Evolutionary conservation across 176 grass and related monocot species (phyloP), one percentile per base, ranked within the genome.

Genomic region (Bolboschoenus planiculmis): DNA sequence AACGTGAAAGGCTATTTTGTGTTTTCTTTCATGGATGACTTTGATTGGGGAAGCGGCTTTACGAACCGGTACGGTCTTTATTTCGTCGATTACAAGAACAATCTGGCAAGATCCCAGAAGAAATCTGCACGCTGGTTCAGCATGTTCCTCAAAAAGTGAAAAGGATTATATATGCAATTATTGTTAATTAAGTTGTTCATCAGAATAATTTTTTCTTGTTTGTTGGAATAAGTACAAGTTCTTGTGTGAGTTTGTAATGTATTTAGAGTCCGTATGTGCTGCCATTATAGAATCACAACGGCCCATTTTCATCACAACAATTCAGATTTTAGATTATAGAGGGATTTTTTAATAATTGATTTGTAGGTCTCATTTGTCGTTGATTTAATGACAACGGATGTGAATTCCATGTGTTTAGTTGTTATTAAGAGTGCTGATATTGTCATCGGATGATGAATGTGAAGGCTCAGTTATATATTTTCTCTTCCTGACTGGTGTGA

Each of bases 11-110:
- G 88, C 0, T 91, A 93, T 70, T 97, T 90, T 68, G 56, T 70
- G 3, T 96, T 90, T 90, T 87, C 84, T 0, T 88, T 97, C 36
- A 88, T 93, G 81, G 93, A 97, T 83, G 75, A 85, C 85, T 97
- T 92, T 78, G 90, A 97, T 83, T 97, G 90, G 88, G 81, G 37
- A 0, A 86, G 86, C 5, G 93, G 93, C 0, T 97, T 78, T 77
- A 87, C 84, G 0, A 62, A 81, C 13, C 87, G 83, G 0, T 93
- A 91, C 34, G 94, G 94, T 2, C 85, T 97, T 78, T 66, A 88
- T 83, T 97, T 14, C 15, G 68, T 73, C 4, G 68, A 73, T 6
- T 73, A 26, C 39, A 73, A 47, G 6, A 73, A 73, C 39, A 73
- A 73, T 46, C 68, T 73, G 21, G 16, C 68, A 5, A 73, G 68